Conservation (phyloP, 306 rosid species). For the Gleditsia sinensis region DNA sequence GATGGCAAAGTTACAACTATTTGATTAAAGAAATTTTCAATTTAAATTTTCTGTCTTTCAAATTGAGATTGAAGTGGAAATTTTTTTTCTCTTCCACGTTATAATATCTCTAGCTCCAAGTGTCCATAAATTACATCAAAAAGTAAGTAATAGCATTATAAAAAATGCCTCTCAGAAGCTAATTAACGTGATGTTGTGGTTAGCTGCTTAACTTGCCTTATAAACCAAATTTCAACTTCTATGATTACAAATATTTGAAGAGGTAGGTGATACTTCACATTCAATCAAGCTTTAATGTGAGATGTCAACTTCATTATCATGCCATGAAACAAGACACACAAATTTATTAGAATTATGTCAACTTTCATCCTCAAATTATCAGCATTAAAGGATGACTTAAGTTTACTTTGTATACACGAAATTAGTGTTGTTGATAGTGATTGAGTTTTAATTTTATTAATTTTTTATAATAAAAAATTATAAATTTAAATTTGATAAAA, state of each 20-base stretch:
- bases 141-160: too few species aligned
- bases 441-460: too few species aligned
- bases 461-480: too few species aligned
- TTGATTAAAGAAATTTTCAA: too few species aligned
- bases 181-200: background rate
- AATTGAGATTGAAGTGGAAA: background rate
- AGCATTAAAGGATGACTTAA: too few species aligned
- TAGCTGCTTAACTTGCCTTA: slow-evolving; percentile 31
- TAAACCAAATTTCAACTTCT: slow-evolving; percentile 5
- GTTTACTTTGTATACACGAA: too few species aligned
- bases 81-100: background rate
- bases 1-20: too few species aligned
- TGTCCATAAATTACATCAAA: background rate
- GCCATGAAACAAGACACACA: background rate
- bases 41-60: background rate
- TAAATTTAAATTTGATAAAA: too few species aligned
- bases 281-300: background rate
- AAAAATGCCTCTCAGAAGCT: background rate
- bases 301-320: background rate
- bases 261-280: slow-evolving; percentile 26
- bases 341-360: too few species aligned
- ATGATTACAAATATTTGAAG: background rate
- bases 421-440: too few species aligned
- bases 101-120: background rate
- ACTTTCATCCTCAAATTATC: too few species aligned